phyloP scores from a whole-genome alignment of 306 rosid genomes.

The Vigna unguiculata region DNA sequence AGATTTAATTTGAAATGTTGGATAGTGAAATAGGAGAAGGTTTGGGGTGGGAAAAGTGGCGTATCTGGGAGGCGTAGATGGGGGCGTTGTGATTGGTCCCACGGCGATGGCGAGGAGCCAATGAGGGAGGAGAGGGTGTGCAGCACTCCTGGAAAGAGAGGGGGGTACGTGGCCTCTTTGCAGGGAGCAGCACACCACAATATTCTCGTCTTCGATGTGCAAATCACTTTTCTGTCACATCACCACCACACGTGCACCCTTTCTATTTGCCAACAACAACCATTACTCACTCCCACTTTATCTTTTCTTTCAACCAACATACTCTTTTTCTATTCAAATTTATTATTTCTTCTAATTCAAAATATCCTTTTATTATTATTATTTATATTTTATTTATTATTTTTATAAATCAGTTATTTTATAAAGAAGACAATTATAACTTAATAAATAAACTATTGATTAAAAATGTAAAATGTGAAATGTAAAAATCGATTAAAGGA shows the following conservation, averaged over 20 bases:
- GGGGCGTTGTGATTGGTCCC: slow-evolving; percentile 53
- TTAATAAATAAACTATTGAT: too few species aligned
- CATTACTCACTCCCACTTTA: neutral
- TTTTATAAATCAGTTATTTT: too few species aligned
- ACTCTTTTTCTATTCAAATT: neutral
- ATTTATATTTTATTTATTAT: too few species aligned
- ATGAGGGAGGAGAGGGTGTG: slow-evolving; percentile 42
- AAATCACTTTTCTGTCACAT: slow-evolving; percentile 31
- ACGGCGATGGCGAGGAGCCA: slow-evolving; percentile 33
- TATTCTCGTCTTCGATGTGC: slow-evolving; percentile 57
- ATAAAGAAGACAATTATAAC: too few species aligned
- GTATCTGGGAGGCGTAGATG: slow-evolving; percentile 49
- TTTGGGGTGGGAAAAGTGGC: slow-evolving; percentile 33
- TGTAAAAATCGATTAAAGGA: too few species aligned
- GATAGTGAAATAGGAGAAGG: too few species aligned
- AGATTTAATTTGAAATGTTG: too few species aligned
- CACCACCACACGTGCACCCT: slow-evolving; percentile 48
- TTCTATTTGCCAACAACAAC: slow-evolving; percentile 46
- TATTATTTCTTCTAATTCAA: too few species aligned
- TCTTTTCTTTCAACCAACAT: slow-evolving; percentile 1
- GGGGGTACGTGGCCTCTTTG: slow-evolving; percentile 65
- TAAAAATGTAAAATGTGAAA: too few species aligned
- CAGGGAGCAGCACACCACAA: slow-evolving; percentile 54
- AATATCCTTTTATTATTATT: too few species aligned
- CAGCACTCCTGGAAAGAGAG: slow-evolving; percentile 50